Evolutionary conservation across 371 early-diverging fungal species (phyloP).

Genomic region (Globomyces sp.): DNA sequence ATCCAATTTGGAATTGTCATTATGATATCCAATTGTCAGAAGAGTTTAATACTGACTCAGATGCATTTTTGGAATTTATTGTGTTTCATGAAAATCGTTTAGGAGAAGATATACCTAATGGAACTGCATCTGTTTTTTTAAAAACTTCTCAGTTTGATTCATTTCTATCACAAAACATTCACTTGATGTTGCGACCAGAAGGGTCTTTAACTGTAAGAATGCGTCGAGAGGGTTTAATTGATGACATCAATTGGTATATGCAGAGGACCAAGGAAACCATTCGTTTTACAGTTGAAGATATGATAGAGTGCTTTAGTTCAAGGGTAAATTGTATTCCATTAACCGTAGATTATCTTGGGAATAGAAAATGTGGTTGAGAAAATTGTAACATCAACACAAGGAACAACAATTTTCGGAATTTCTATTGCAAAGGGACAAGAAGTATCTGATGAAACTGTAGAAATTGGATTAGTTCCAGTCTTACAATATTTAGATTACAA

Average conservation of each 20-base stretch:
- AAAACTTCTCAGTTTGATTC: slow-evolving; percentile 28
- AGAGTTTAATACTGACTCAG: slow-evolving; percentile 11
- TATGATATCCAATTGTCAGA: slow-evolving; percentile 36
- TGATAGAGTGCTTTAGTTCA: slow-evolving; percentile 33
- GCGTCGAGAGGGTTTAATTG: slow-evolving; percentile 32
- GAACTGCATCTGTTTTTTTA: slow-evolving; percentile 24
- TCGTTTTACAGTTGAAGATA: slow-evolving; percentile 29
- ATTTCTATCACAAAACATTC: slow-evolving; percentile 35
- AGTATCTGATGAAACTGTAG: slow-evolving; percentile 21
- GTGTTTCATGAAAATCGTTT: slow-evolving; percentile 37
- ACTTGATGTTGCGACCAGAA: slow-evolving; percentile 30
- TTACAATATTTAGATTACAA: slow-evolving; percentile 35
- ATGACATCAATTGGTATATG: slow-evolving; percentile 38
- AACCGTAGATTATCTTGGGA: neutral
- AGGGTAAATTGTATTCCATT: slow-evolving; percentile 22
- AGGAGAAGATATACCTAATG: slow-evolving; percentile 30
- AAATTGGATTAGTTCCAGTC: slow-evolving; percentile 24
- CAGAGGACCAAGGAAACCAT: slow-evolving; percentile 29
- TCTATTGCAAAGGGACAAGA: neutral
- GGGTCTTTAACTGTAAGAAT: slow-evolving; percentile 36
- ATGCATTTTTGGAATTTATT: slow-evolving; percentile 28
- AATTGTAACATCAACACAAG: slow-evolving; percentile 4
- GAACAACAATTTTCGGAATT: neutral
- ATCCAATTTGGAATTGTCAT: slow-evolving; percentile 86
- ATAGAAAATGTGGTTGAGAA: slow-evolving; percentile 6